Evolutionary conservation across 139 green algal genomes (phyloP), one percentile per base, ranked within the genome.

Genomic region (Tetradesmus lagerheimii): DNA sequence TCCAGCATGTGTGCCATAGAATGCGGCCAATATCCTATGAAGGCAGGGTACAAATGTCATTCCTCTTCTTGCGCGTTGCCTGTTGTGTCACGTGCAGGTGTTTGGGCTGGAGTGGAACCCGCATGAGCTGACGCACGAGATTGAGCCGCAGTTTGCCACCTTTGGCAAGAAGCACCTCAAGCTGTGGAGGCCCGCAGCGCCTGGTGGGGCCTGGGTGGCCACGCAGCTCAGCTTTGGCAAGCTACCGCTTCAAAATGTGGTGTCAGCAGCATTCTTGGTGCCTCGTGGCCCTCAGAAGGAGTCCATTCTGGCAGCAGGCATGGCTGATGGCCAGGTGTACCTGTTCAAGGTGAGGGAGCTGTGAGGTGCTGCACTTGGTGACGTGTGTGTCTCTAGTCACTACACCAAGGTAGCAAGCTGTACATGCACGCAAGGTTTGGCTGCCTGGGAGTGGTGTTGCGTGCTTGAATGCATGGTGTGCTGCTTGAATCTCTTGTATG

Each of bases 61-160:
- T n/a, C n/a, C n/a, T n/a, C n/a, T n/a, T n/a, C n/a, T n/a, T n/a
- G n/a, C n/a, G 45, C 45, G 11, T 57, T 12, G 11, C 45, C 11
- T 57, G 11, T 12, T 57, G 45, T 57, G 45, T 31, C 4, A n/a
- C 43, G 16, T 79, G 20, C 83, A 96, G 92, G 94, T 97, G 86
- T 97, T 95, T 92, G 95, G 95, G 43, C 80, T 94, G n/a, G 91
- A 94, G 89, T 97, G 93, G 93, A 95, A 96, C 86, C 92, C 91
- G 0, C 93, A 95, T 77, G 87, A 93, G 50, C 74, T 85, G 27
- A 89, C 41, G 47, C 41, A 94, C n/a, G 29, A 39, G 18, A 23
- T 50, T 12, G 85, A 86, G 57, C 88, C 82, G 1, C 35, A 64
- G 35, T 96, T 97, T 87, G 80, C 94, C 3, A 96, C 93, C 11